Conservation (phyloP, 2,329 filamentous ascomycete genomes). For the Alternaria incomplexa region DNA sequence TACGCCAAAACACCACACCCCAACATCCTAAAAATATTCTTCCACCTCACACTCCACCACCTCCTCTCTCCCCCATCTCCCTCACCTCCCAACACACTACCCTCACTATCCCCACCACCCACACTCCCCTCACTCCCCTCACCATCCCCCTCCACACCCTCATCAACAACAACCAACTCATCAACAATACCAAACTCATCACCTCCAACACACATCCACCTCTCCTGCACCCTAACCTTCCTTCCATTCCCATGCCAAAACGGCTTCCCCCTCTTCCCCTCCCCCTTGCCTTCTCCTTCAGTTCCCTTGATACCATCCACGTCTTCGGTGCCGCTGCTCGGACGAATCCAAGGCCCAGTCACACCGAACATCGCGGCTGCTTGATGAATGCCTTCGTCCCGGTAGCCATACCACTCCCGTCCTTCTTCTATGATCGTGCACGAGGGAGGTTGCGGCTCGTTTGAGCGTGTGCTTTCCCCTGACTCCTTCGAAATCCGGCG, state of each 20-base stretch:
- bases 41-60: too few species aligned
- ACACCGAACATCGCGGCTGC: neutral
- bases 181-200: neutral
- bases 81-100: too few species aligned
- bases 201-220: neutral
- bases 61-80: too few species aligned
- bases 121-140: neutral
- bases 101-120: too few species aligned
- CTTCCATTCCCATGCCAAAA: neutral
- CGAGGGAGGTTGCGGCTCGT: too few species aligned
- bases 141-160: neutral
- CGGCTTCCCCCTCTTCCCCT: neutral
- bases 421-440: neutral
- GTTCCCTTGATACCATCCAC: neutral
- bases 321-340: too few species aligned
- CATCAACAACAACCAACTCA: neutral
- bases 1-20: too few species aligned
- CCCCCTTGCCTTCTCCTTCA: rapidly evolving
- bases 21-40: too few species aligned
- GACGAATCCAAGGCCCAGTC: neutral
- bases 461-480: too few species aligned
- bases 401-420: neutral
- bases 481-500: neutral
- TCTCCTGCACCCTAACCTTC: neutral
- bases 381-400: neutral